A percentile compares a stretch with the other conserved stretches of the same genome.
Evolutionary conservation across 306 rosid genomes (phyloP).

Genomic region (Cicer chorassanicum): DNA sequence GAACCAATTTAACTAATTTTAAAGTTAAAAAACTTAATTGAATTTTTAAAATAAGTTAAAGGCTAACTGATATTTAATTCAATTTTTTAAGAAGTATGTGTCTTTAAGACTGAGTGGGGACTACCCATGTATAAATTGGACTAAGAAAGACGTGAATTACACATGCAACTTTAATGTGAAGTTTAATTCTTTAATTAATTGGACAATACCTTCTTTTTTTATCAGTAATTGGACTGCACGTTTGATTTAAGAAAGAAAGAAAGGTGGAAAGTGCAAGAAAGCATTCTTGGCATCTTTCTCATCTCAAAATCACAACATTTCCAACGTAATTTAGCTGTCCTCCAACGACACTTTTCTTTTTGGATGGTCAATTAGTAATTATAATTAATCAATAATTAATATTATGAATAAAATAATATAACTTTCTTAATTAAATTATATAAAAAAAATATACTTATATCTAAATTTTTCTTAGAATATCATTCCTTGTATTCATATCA

Average conservation of each 20-base stretch:
- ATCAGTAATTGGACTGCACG: constrained; percentile 5
- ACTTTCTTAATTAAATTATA: no score
- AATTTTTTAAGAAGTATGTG: no score
- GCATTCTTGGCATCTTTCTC: neutral
- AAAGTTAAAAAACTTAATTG: no score
- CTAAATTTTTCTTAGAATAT: no score
- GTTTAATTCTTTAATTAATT: constrained; percentile 2
- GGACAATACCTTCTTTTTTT: neutral
- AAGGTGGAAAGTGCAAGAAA: constrained; percentile 29
- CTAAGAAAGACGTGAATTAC: neutral
- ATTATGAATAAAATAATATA: no score
- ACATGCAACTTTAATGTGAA: neutral
- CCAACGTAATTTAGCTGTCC: constrained; percentile 39
- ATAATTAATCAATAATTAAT: neutral
- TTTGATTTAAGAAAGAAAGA: constrained; percentile 1
- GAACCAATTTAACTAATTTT: no score
- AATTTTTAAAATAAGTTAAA: no score
- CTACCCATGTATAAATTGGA: neutral
- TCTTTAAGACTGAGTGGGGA: no score
- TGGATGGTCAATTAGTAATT: neutral
- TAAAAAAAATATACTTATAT: no score
- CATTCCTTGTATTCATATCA: no score
- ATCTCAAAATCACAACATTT: constrained; percentile 11
- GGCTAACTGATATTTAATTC: no score
- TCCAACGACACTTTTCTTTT: neutral